Base-by-base conservation (phyloP, 495 filamentous ascomycete genomes). In the Lindgomyces ingoldianus region DNA sequence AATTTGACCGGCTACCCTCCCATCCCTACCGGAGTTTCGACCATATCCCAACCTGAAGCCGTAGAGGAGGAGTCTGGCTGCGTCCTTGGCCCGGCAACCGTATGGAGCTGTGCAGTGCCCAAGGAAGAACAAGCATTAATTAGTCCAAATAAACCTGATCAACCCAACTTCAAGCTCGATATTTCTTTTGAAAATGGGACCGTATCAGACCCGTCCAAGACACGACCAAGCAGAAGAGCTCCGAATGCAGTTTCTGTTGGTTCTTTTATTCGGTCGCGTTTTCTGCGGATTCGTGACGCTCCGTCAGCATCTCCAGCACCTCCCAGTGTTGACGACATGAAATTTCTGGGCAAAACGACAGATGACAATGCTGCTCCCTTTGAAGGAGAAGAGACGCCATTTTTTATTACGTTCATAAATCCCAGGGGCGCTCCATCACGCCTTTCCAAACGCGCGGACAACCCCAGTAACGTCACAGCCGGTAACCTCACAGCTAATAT, bases 1-100 rank as follows among this genome's bases (percentile, higher is more conserved):
- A 96, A 95, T 69, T 73, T 96, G 25, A 95, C 92, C 0, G 85
- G 85, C 25, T 96, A 89, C 65, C 92, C 92, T 33, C 88, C 92
- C 0, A 90, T 96, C 59, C 89, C 89, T 9, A 92, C 89, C 0
- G 92, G 92, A 1, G 79, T 95, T 55, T 79, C 86, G 27, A 95
- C 91, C 0, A 81, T 96, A 26, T 81, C 86, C 1, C 85, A 84
- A 1, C 82, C 91, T 1, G 81, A 87, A 33, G 78, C 85, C 36
- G 78, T 82, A 1, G 71, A 78, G 0, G 75, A 83, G 12, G 80
- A 81, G 19, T 83, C 84, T 2, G 84, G 81, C 3, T 96, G 92
- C 64, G 83, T 39, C 33, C 6, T 91, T 24, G 75, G 76, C 1
- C 87, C 89, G 4, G 71, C 83, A 0, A 87, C 87, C 0, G 73